Base-by-base conservation (phyloP, 768 basidiomycete species). In the Suillus luteus region DNA sequence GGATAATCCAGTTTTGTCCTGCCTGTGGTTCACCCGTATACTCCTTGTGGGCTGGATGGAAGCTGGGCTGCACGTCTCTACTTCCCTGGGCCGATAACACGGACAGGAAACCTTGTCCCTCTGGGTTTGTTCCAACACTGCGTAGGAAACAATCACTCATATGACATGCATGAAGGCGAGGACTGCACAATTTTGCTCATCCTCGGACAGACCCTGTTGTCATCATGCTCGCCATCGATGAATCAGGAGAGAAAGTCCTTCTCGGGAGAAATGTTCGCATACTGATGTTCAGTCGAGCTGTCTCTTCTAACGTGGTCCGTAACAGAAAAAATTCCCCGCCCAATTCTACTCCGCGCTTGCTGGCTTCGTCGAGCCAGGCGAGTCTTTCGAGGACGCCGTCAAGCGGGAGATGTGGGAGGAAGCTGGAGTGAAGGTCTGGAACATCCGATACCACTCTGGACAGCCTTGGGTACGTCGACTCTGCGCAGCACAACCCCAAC, bases 21-120 rank as follows among this genome's bases (percentile, higher is more conserved):
- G 88, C 86, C 0, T 99, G 96, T 73, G 95, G 95, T 4, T 85
- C 88, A 0, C 83, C 83, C 2, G 85, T 88, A 0, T 92, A 93
- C 70, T 91, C 93, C 0, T 80, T 93, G 68, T 98, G 96, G 96
- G 95, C 87, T 4, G 96, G 96, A 0, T 99, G 95, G 96, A 99
- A 99, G 76, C 77, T 95, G 1, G 83, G 85, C 5, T 99, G 96
- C 74, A 79, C 83, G 7, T 83, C 91, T 0, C 74, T 92, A 33
- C 75, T 93, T 22, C 91, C 92, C 7, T 93, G 92, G 90, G 81
- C 84, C 7, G 82, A 89, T 65, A 87, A 87, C 61, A 76, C 77
- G 46, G 85, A 82, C 48, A 81, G 79, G 68, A 86, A 85, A 69
- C 87, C 88, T 5, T 94, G 93, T 78, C 84, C 83, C 6, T 88